phyloP scores from a whole-genome alignment of 1,284 basidiomycete species.

The Salmacisia buchloeana region DNA sequence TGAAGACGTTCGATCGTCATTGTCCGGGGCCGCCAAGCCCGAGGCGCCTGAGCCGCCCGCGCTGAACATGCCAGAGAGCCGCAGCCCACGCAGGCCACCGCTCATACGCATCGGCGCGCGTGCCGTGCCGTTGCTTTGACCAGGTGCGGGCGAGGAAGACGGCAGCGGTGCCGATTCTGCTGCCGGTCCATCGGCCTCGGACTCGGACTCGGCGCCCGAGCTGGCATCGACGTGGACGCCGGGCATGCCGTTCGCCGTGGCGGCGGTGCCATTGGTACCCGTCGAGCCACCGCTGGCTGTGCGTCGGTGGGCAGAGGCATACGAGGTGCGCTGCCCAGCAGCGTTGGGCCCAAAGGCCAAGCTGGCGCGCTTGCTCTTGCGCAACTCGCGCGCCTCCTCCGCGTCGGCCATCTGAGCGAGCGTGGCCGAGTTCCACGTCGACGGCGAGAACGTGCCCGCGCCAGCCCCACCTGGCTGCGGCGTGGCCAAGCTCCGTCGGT shows the following conservation, averaged over 20 bases:
- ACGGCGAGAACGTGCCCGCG: not conserved
- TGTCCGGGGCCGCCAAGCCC: not conserved
- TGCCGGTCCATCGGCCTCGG: not conserved
- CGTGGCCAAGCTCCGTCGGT: constrained; percentile 19
- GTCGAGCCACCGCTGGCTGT: constrained; percentile 27
- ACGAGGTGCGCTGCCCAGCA: constrained; percentile 15
- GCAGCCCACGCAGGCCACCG: not conserved
- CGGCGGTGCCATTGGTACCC: constrained; percentile 19
- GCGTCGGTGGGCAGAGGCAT: constrained; percentile 20
- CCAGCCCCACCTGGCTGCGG: constrained; percentile 14
- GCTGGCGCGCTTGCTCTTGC: constrained; percentile 34
- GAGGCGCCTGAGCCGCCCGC: not conserved
- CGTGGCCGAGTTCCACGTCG: not conserved
- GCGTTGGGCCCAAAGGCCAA: constrained; percentile 35
- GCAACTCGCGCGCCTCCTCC: constrained; percentile 28
- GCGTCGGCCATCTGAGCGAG: constrained; percentile 18
- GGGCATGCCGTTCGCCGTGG: constrained; percentile 13
- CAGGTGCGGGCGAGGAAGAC: not conserved
- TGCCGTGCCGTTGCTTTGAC: not conserved
- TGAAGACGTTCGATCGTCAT: not conserved
- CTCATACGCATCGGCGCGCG: constrained; percentile 1
- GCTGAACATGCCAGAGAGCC: not conserved
- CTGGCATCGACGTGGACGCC: constrained; percentile 13
- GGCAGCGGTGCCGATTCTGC: not conserved
- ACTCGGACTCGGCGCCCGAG: constrained; percentile 20